phyloP scores from a whole-genome alignment of 2,329 filamentous ascomycete genomes.

The Tolypocladium inflatum region DNA sequence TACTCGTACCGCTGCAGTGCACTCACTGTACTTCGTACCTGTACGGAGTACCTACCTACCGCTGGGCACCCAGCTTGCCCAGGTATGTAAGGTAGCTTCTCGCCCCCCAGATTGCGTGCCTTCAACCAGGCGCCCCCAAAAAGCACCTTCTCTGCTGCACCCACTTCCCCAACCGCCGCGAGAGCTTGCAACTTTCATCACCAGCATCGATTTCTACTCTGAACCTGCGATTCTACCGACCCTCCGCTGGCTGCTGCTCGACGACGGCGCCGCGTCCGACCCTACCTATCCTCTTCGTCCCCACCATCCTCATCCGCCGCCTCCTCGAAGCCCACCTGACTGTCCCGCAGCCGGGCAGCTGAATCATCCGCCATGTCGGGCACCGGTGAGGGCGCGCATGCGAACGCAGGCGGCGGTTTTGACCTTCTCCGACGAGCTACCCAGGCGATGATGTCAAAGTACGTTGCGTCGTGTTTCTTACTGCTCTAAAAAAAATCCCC shows the following conservation, averaged over 20 bases:
- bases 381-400: conserved; percentile 27
- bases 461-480: conserved; percentile 24
- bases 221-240: background rate
- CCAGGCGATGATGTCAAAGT: conserved; percentile 57
- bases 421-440: conserved; percentile 51
- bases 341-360: background rate
- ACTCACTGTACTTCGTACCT: background rate
- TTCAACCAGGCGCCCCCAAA: background rate
- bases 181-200: background rate
- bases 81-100: background rate
- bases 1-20: background rate
- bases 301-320: background rate
- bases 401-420: conserved; percentile 32
- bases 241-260: background rate
- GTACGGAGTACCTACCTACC: background rate
- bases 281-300: background rate
- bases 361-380: conserved; percentile 33
- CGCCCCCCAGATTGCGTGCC: background rate
- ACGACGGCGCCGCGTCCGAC: background rate
- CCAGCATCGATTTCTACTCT: background rate
- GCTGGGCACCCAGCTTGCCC: background rate
- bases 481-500: conserved; percentile 7
- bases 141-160: background rate
- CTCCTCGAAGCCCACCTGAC: background rate
- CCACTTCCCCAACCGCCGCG: background rate